Conservation (phyloP, 371 early-diverging fungal genomes). For the Mortierella sp. region DNA sequence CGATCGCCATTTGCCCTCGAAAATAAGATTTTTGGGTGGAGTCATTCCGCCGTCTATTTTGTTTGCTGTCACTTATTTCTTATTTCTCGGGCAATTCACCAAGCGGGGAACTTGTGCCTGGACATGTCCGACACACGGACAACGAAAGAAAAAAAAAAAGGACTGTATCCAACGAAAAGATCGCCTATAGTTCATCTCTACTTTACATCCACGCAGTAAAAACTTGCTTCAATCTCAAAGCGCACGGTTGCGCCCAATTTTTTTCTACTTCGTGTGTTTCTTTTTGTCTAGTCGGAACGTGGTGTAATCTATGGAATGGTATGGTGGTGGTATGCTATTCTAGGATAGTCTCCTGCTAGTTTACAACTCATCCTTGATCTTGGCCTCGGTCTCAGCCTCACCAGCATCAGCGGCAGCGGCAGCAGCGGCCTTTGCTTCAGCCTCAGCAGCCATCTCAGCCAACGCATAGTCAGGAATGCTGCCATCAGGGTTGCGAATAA, state of each 20-base stretch:
- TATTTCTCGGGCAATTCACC: slow-evolving; percentile 21
- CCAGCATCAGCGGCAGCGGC: neutral
- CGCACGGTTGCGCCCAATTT: too few species aligned
- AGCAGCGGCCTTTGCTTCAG: neutral
- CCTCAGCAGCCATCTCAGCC: slow-evolving; percentile 2
- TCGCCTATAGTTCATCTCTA: neutral
- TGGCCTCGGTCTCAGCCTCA: slow-evolving; percentile 2
- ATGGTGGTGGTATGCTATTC: too few species aligned
- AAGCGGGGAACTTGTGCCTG: slow-evolving; percentile 7
- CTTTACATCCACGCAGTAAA: too few species aligned
- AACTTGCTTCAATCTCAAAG: too few species aligned
- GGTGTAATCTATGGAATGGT: neutral
- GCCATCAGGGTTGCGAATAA: neutral
- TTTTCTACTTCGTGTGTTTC: too few species aligned
- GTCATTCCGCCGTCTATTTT: slow-evolving; percentile 4
- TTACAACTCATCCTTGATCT: neutral
- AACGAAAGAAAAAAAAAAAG: neutral
- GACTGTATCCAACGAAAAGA: too few species aligned
- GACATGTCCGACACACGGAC: neutral
- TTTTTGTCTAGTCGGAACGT: neutral
- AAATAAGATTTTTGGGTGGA: slow-evolving; percentile 12
- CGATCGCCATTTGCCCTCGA: neutral
- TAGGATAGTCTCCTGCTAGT: neutral
- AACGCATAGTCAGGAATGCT: neutral
- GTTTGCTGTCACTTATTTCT: neutral